Base-by-base conservation (phyloP, 2,329 filamentous ascomycete species). In the Cladosporium halotolerans region DNA sequence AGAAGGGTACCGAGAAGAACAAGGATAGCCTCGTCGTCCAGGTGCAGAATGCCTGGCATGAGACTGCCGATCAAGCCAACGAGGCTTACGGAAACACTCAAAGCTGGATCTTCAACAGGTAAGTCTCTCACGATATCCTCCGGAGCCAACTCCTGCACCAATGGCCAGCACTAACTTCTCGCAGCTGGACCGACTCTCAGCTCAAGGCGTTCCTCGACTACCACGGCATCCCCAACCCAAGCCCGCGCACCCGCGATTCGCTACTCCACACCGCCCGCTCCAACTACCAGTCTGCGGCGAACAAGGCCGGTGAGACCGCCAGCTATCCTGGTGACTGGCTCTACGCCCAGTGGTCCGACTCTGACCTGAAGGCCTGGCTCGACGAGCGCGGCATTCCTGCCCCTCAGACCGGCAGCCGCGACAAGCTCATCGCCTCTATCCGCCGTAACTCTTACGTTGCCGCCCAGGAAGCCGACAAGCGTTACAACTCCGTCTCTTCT, bases 251-350 rank as follows among this genome's bases (percentile, higher is more conserved):
- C 65, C 88, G 90, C 64, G 92, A 97, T 68, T 84, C 82, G 23
- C 75, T 96, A 43, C 78, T 97, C 60, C 80, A 86, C 63, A 82
- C 88, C 63, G 82, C 84, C 56, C 89, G 92, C 58, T 79, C 86
- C 59, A 91, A 83, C 72, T 97, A 95, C 67, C 88, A 96, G 62
- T 73, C 80, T 1, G 73, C 84, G 54, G 89, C 92, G 13, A 84
- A 89, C 71, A 85, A 84, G 70, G 70, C 78, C 52, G 88, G 88
- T 56, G 86, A 96, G 72, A 86, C 89, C 11, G 75, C 82, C 49
- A 74, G 83, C n/a, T 97, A 97, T 67, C 93, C 93, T 33, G 93
- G 93, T 38, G 83, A 96, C 74, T 97, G 93, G 93, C 76, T 97
- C 41, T 99, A 96, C 68, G 80, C 84, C 56, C 79, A 85, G 7